Evolutionary conservation across 1,139 yeast genomes (phyloP), one percentile per base, ranked within the genome.

Genomic region (Candida tropicalis): DNA sequence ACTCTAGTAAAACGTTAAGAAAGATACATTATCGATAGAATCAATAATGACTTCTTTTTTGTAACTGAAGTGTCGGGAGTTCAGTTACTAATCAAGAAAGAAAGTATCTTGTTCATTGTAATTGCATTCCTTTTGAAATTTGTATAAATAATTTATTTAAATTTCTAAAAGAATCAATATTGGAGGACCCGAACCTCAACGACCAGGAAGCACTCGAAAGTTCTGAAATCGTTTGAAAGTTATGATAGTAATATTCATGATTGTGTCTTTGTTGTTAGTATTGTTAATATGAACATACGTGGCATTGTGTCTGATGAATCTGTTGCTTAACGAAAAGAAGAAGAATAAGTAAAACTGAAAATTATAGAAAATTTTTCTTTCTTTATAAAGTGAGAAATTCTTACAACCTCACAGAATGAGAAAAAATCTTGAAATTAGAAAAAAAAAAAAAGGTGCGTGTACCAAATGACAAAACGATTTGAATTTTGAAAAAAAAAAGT

Each of bases 41-140:
- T 22, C 23, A n/a, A 27, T 17, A 35, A 35, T 35, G 38, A 20
- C 23, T 31, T 31, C 24, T 43, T 31, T 35, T 41, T 58, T 69
- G 79, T 70, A 73, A 70, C 85, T 82, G 85, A 84, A 85, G 93
- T 84, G 93, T 85, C 93, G 89, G 91, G 91, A 70, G 59, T 84
- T 82, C 85, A 83, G 84, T 68, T 68, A 75, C 82, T 32, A 35
- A 20, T 32, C 32, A 40, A 41, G 31, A 36, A 25, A 33, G 32
- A 41, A 43, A 40, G 37, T 70, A 68, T 35, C 43, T 48, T 45
- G 40, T 32, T 35, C 28, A 35, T 44, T 34, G 27, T 18, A 36
- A 39, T 31, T 42, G 48, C 46, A 44, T 44, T 48, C 69, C n/a
- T n/a, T 61, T 60, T 58, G 62, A 53, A 51, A 51, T 44, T 49